Conservation (phyloP, 2,329 filamentous ascomycete genomes). For the Sordariomycetes sp. region DNA sequence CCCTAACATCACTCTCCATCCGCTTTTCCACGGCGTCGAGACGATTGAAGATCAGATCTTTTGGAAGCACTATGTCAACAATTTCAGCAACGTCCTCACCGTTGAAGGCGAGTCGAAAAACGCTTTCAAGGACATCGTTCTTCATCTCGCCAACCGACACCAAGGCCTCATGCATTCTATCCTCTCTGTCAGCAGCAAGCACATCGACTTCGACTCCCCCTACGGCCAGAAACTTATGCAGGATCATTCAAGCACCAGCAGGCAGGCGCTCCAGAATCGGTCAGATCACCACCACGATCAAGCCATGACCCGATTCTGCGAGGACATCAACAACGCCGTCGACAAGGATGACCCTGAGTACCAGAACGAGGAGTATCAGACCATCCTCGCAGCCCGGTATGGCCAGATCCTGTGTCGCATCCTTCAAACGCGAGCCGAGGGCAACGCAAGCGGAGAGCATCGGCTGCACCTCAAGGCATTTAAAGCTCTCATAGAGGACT, state of each 20-base stretch:
- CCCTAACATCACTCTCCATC: constrained; percentile 47
- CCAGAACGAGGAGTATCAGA: constrained; percentile 25
- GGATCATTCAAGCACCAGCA: constrained; percentile 36
- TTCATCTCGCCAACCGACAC: constrained; percentile 73
- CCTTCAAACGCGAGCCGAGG: constrained; percentile 48
- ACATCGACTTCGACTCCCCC: constrained; percentile 52
- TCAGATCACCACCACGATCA: constrained; percentile 47
- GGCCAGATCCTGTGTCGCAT: constrained; percentile 55
- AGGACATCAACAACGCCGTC: constrained; percentile 31
- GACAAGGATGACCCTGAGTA: constrained; percentile 33
- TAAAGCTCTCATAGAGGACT: constrained; percentile 57
- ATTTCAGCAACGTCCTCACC: constrained; percentile 72
- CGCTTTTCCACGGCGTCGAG: constrained; percentile 74
- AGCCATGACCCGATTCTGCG: constrained; percentile 42
- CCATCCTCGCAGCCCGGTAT: constrained; percentile 44
- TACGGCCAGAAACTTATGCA: constrained; percentile 45
- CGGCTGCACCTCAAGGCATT: constrained; percentile 72
- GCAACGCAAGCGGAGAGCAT: constrained; percentile 57
- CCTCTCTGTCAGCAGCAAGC: constrained; percentile 72
- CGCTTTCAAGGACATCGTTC: constrained; percentile 74
- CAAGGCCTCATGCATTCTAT: constrained; percentile 85
- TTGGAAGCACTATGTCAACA: constrained; percentile 72
- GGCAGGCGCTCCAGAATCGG: constrained; percentile 36
- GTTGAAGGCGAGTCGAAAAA: constrained; percentile 75
- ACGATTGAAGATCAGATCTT: constrained; percentile 71